A percentile compares a stretch with the other conserved stretches of the same genome.
Evolutionary conservation across 164 flowering plant genomes (phyloP).

Genomic region (Sedum album): DNA sequence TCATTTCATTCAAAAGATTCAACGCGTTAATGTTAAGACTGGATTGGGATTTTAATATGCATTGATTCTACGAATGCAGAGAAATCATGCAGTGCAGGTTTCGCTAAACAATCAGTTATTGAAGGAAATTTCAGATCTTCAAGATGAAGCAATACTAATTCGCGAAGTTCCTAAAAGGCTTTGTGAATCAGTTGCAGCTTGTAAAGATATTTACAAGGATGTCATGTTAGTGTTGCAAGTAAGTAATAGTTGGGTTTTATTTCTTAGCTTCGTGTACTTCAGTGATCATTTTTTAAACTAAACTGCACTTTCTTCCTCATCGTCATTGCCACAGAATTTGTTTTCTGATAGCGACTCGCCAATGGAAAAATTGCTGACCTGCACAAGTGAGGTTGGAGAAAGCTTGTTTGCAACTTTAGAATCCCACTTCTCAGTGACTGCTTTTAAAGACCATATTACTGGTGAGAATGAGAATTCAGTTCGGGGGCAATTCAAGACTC

Average conservation of each 20-base stretch:
- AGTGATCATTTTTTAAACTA: not conserved
- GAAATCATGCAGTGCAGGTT: constrained; percentile 40
- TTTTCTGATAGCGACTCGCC: constrained; percentile 39
- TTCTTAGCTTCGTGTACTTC: not conserved
- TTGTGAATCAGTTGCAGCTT: constrained; percentile 42
- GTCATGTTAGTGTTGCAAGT: constrained; percentile 51
- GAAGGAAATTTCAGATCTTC: constrained; percentile 50
- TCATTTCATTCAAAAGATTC: not conserved
- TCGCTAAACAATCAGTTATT: constrained; percentile 37
- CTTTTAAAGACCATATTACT: constrained; percentile 19
- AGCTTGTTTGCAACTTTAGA: constrained; percentile 63
- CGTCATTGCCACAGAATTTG: constrained; percentile 31
- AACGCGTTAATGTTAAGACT: not conserved
- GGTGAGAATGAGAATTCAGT: constrained; percentile 20
- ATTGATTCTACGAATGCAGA: constrained; percentile 27
- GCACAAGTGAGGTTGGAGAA: constrained; percentile 50
- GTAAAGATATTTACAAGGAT: constrained; percentile 57
- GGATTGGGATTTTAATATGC: not conserved
- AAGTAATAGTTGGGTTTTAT: constrained; percentile 7
- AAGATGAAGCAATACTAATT: constrained; percentile 37
- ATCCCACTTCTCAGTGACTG: constrained; percentile 31
- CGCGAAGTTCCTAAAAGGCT: constrained; percentile 50
- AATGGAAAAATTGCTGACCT: constrained; percentile 40
- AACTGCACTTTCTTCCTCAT: constrained; percentile 8
- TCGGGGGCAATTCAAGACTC: constrained; percentile 37